Conservation (phyloP, 1,284 basidiomycete species). For the Ceratobasidium sp. region DNA sequence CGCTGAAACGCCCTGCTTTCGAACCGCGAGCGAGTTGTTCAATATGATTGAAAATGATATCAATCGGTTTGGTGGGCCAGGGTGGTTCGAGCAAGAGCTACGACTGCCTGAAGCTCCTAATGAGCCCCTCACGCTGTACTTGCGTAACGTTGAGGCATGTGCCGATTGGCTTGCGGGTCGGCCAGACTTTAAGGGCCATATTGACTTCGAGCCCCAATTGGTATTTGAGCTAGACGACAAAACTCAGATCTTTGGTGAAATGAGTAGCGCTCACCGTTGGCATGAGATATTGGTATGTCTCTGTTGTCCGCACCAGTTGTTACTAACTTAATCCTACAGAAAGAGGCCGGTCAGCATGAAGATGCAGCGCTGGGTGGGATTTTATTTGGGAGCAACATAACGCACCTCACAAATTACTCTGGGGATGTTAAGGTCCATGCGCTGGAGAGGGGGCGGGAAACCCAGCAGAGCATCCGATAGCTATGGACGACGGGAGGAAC, state of each 20-base stretch:
- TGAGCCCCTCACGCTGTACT: not conserved
- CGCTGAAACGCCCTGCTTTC: not conserved
- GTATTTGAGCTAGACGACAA: not conserved
- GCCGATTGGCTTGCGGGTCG: not conserved
- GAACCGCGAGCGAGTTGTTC: not conserved
- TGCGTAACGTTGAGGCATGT: not conserved
- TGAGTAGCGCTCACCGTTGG: not conserved
- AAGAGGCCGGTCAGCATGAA: not conserved
- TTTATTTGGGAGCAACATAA: slow-evolving; percentile 49
- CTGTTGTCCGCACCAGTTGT: too few species aligned
- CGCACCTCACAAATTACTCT: slow-evolving; percentile 48
- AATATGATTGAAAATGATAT: slow-evolving; percentile 3
- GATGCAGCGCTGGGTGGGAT: slow-evolving; percentile 5
- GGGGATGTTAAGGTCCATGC: slow-evolving; percentile 50
- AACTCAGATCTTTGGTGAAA: slow-evolving; percentile 8
- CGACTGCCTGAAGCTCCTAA: not conserved
- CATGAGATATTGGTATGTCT: not conserved
- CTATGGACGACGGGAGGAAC: too few species aligned
- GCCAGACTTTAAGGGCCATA: not conserved
- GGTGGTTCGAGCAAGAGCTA: slow-evolving; percentile 1
- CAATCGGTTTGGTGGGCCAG: not conserved
- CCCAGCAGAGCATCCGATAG: too few species aligned
- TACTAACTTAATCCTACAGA: not conserved
- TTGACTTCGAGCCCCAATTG: not conserved
- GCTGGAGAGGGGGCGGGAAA: too few species aligned